phyloP scores from a whole-genome alignment of 352 stramenopile genomes.

The Phytophthora litchii region DNA sequence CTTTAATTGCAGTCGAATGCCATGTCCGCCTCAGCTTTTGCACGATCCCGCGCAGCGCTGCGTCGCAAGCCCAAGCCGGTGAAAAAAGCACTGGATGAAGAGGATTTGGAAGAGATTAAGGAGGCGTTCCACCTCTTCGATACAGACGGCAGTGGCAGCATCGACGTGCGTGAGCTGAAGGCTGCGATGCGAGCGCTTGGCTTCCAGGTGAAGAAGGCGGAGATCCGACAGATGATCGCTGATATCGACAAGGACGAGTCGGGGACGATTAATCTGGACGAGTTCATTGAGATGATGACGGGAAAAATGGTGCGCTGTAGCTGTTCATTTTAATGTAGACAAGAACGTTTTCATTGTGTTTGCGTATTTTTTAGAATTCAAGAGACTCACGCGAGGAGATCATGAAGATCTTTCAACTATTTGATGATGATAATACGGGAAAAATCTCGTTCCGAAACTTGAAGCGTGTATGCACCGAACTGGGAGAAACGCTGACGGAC shows the following conservation, averaged over 20 bases:
- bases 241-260: slow-evolving; percentile 96
- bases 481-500: slow-evolving; percentile 72
- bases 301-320: slow-evolving; percentile 84
- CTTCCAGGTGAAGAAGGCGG: slow-evolving; percentile 93
- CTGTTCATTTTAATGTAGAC: neutral
- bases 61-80: slow-evolving; percentile 61
- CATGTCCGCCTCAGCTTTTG: slow-evolving; percentile 72
- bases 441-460: slow-evolving; percentile 96
- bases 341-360: neutral
- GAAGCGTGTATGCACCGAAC: slow-evolving; percentile 91
- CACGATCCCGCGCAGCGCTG: slow-evolving; percentile 59
- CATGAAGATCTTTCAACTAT: slow-evolving; percentile 95
- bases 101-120: slow-evolving; percentile 93
- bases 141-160: slow-evolving; percentile 89
- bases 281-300: slow-evolving; percentile 96
- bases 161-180: slow-evolving; percentile 95
- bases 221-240: slow-evolving; percentile 93
- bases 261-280: slow-evolving; percentile 88
- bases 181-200: slow-evolving; percentile 94
- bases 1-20: slow-evolving; percentile 36
- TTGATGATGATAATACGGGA: slow-evolving; percentile 95
- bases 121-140: slow-evolving; percentile 96
- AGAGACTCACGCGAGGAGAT: slow-evolving; percentile 92
- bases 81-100: slow-evolving; percentile 91
- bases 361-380: slow-evolving; percentile 52